Base-by-base conservation (phyloP, 78 protist genomes). In the Dictyostelium firmibasis region DNA sequence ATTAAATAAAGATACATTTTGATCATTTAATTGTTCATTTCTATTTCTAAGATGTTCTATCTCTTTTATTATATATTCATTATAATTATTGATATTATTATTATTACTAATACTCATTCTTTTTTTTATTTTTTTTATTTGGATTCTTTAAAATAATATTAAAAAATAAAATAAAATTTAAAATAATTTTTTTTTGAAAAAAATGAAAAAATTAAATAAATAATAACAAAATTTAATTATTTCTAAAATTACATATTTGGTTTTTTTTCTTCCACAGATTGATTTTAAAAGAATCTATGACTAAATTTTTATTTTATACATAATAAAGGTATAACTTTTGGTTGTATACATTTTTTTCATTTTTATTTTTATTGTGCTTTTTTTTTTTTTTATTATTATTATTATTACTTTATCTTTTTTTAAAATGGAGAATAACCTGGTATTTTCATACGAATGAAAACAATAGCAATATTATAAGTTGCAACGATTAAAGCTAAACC, bases 371-470 rank as follows among this genome's bases (percentile, higher is more conserved):
- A 10, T 75, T 4, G 44, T 4, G 44, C 2, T 47, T 44, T 47
- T 11, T 20, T 31, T 5, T 33, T 20, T 53, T 81, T 8, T 35
- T 9, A n/a, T 60, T 13, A 23, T 81, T 57, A 38, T 81, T 81
- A 23, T 31, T 31, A 29, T 81, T 27, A 14, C 35, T 81, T 81
- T 10, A 31, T 27, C n/a, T n/a, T 23, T 11, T 20, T 35, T 44
- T 27, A 81, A 57, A 44, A 76, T 38, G 82, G 29, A 81, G 82
- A 78, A 85, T 86, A 79, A 83, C 93, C 93, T 38, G 96, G 96
- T 25, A 94, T 85, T 81, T 94, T 94, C 92, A 94, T 94, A 53
- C 91, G 76, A 44, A 94, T 35, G 85, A 94, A 94, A 57, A 85
- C 91, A n/a, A 94, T 94, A 1, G 96, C 91, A 41, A 94, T 87